These are phyloP conservation scores for Aspergillus alliaceus DNA, from an alignment of 2,329 filamentous ascomycete genomes.

Conservation along the genomic window DNA sequence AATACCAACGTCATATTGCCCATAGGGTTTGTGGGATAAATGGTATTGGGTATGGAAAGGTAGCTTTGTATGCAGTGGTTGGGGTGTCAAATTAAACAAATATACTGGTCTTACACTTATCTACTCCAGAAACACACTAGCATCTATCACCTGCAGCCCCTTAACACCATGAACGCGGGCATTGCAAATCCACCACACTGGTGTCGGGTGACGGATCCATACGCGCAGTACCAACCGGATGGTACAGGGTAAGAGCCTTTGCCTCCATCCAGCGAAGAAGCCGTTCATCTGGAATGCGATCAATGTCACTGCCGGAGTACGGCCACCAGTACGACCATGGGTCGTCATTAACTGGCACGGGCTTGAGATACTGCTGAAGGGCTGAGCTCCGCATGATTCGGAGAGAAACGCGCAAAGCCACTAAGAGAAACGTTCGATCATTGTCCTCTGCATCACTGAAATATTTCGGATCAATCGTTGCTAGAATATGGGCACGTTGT, in stretches of 20 bases:
- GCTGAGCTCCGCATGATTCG: constrained; percentile 13
- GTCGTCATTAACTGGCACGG: constrained; percentile 16
- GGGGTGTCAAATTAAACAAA: too few relatives aligned
- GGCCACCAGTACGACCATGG: constrained; percentile 21
- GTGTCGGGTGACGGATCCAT: constrained; percentile 15
- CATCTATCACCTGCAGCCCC: constrained; percentile 20
- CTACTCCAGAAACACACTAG: constrained; percentile 23
- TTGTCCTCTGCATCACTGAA: constrained; percentile 14
- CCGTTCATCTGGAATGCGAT: constrained; percentile 19
- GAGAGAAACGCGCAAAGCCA: constrained; percentile 16
- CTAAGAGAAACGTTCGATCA: constrained; percentile 16
- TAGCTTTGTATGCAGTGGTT: too few relatives aligned
- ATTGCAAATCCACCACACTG: constrained; percentile 21
- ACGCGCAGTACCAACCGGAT: constrained; percentile 20
- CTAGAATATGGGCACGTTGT: neutral
- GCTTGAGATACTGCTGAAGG: constrained; percentile 14
- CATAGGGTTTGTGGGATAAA: too few relatives aligned
- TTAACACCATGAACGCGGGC: constrained; percentile 21
- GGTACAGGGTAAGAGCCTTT: constrained; percentile 22
- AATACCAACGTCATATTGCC: too few relatives aligned
- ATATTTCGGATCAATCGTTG: constrained; percentile 20
- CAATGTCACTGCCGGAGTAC: constrained; percentile 19
- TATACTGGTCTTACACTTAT: too few relatives aligned
- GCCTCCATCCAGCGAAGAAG: constrained; percentile 19
- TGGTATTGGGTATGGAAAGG: too few relatives aligned